phyloP scores from a whole-genome alignment of 345 rosid species.

The Hibiscus mutabilis region DNA sequence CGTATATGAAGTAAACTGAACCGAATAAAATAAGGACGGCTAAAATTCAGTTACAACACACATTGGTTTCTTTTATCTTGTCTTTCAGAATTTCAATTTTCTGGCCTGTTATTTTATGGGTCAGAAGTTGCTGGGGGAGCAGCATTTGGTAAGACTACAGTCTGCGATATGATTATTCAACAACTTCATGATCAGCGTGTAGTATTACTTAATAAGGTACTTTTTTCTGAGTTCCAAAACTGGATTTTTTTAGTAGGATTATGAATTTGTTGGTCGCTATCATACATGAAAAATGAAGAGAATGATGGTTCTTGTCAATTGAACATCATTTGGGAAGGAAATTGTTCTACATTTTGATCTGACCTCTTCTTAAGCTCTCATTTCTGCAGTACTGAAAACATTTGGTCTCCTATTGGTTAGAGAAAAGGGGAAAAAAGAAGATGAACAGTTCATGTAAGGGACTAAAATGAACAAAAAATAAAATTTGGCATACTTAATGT shows the following conservation, averaged over 20 bases:
- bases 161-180: too few species aligned
- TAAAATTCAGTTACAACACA: too few species aligned
- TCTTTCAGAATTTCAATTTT: not conserved
- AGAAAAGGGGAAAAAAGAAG: too few species aligned
- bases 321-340: not conserved
- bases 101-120: not conserved
- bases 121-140: constrained; percentile 98
- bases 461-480: too few species aligned
- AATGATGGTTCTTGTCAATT: not conserved
- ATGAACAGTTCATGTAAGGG: too few species aligned
- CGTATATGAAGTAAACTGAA: too few species aligned
- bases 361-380: not conserved
- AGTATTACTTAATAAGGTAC: constrained; percentile 88
- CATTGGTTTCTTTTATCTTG: not conserved
- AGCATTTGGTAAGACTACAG: constrained; percentile 96
- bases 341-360: not conserved
- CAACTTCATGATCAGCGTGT: constrained; percentile 99
- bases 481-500: too few species aligned
- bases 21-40: too few species aligned
- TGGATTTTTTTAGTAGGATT: not conserved
- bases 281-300: not conserved
- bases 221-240: not conserved
- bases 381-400: not conserved
- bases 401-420: not conserved
- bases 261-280: not conserved